Conservation (phyloP, 768 basidiomycete species). For the Myochromella boudieri region DNA sequence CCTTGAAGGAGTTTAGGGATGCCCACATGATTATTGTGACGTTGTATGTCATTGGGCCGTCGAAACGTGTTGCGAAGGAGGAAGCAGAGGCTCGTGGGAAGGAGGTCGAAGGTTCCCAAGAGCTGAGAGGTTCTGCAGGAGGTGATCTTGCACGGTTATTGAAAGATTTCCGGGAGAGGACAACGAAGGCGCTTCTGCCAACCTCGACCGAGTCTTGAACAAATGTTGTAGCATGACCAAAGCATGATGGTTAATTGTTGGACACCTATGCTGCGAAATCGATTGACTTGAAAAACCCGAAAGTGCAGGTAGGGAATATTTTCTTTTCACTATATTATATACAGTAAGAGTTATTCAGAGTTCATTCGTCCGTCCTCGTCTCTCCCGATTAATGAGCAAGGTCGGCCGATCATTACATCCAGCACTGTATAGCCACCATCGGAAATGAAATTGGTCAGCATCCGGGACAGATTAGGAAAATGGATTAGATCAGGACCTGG, state of each 20-base stretch:
- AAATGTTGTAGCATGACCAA: no score
- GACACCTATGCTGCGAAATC: no score
- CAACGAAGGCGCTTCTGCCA: slow-evolving; percentile 7
- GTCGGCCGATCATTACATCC: no score
- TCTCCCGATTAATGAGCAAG: no score
- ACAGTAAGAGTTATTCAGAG: no score
- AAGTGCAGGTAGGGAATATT: no score
- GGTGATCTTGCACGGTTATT: slow-evolving; percentile 6
- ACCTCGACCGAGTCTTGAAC: no score
- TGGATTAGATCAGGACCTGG: not conserved
- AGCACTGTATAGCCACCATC: not conserved
- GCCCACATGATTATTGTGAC: slow-evolving; percentile 78
- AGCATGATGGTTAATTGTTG: no score
- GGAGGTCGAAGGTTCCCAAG: not conserved
- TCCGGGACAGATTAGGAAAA: not conserved
- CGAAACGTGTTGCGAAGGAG: slow-evolving; percentile 28
- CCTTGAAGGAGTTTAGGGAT: slow-evolving; percentile 77
- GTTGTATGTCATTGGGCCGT: slow-evolving; percentile 77
- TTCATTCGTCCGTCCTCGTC: no score
- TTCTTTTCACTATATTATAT: no score
- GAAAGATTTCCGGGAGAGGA: slow-evolving; percentile 8
- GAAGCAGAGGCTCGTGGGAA: slow-evolving; percentile 6
- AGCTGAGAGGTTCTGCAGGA: slow-evolving; percentile 12
- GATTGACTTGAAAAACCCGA: no score
- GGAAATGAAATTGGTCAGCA: not conserved